Conservation (phyloP, 1,284 basidiomycete genomes). For the Fomitiporia mediterranea region DNA sequence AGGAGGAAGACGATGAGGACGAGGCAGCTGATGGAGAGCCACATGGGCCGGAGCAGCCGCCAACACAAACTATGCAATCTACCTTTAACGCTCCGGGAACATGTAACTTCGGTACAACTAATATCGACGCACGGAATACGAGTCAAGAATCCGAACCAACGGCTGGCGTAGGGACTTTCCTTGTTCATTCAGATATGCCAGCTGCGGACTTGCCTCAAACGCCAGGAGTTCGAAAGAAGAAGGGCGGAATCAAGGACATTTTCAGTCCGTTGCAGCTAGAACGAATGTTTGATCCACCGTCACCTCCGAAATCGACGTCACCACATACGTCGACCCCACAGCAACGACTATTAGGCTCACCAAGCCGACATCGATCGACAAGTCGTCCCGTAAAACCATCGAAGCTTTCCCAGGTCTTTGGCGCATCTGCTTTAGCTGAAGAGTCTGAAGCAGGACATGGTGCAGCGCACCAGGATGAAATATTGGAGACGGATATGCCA, state of each 20-base stretch:
- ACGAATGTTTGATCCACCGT: slow-evolving; percentile 87
- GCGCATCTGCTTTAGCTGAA: slow-evolving; percentile 18
- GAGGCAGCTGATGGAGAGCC: neutral
- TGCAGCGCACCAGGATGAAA: slow-evolving; percentile 24
- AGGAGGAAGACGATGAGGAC: slow-evolving; percentile 28
- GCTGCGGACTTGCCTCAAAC: slow-evolving; percentile 56
- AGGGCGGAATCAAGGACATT: slow-evolving; percentile 66
- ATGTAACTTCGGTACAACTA: slow-evolving; percentile 24
- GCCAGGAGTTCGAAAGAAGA: slow-evolving; percentile 49
- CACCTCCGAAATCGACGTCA: slow-evolving; percentile 45
- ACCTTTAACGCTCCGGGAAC: neutral
- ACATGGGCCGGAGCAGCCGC: slow-evolving; percentile 13
- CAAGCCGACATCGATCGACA: neutral
- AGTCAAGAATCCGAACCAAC: slow-evolving; percentile 14
- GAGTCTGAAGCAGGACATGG: slow-evolving; percentile 8
- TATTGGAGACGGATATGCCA: slow-evolving; percentile 31
- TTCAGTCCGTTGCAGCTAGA: slow-evolving; percentile 83
- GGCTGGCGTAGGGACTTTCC: slow-evolving; percentile 50
- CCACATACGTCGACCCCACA: slow-evolving; percentile 25
- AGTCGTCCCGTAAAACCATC: slow-evolving; percentile 16
- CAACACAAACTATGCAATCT: slow-evolving; percentile 28
- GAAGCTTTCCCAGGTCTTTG: slow-evolving; percentile 27
- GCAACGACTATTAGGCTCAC: slow-evolving; percentile 25
- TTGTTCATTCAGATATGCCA: slow-evolving; percentile 70
- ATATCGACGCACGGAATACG: slow-evolving; percentile 29